Percentiles rank a stretch among this genome's conserved stretches.
phyloP scores from a whole-genome alignment of 352 stramenopile genomes.

The Phytophthora niederhauseri region DNA sequence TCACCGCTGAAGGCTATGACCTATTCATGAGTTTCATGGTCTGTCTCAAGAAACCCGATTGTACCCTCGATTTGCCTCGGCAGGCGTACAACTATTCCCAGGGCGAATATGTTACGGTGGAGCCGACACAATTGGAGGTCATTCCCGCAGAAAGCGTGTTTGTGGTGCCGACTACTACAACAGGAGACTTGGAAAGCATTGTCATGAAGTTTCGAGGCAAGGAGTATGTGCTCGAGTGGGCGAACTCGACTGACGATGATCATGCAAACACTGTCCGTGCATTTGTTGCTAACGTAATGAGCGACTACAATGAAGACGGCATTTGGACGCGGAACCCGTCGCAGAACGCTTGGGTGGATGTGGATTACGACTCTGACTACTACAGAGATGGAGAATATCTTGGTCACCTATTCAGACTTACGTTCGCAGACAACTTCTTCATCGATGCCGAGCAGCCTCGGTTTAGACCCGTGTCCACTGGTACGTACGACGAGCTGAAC shows the following conservation, averaged over 20 bases:
- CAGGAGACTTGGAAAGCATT: constrained; percentile 18
- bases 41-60: constrained; percentile 33
- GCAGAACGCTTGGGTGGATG: constrained; percentile 4
- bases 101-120: background rate
- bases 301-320: constrained; percentile 6
- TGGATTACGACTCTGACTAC: constrained; percentile 2
- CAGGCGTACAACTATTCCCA: constrained; percentile 9
- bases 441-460: constrained; percentile 23
- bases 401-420: background rate
- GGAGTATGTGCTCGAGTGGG: constrained; percentile 15
- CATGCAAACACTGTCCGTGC: background rate
- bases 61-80: constrained; percentile 20
- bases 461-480: constrained; percentile 14
- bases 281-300: constrained; percentile 5
- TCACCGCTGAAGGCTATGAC: constrained; percentile 34
- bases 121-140: constrained; percentile 23
- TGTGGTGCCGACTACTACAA: constrained; percentile 12
- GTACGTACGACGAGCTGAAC: constrained; percentile 13
- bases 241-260: background rate
- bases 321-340: constrained; percentile 15
- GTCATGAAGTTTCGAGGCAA: constrained; percentile 29
- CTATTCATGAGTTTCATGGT: constrained; percentile 37
- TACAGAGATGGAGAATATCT: background rate
- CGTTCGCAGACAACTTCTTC: constrained; percentile 20
- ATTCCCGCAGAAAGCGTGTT: constrained; percentile 18